Evolutionary conservation across 768 basidiomycete species (phyloP).

Genomic region (Termitomyces eurrhizus): DNA sequence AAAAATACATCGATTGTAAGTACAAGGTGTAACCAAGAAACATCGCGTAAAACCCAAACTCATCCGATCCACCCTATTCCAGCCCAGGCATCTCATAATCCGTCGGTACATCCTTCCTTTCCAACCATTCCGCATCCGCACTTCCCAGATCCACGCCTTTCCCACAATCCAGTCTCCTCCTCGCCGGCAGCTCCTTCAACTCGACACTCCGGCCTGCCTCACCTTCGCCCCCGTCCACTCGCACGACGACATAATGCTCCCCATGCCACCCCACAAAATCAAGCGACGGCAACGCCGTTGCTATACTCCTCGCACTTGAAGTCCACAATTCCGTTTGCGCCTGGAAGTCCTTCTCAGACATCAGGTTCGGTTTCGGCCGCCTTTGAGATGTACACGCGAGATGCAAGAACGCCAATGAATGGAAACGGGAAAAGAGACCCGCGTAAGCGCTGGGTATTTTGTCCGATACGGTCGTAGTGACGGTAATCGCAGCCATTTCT

Average conservation of each 20-base stretch:
- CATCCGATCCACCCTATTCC: conserved; percentile 15
- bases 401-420: conserved; percentile 55
- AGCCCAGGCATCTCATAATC: conserved; percentile 64
- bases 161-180: conserved; percentile 57
- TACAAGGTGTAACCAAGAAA: not conserved
- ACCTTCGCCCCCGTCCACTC: conserved; percentile 21
- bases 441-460: conserved; percentile 53
- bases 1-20: not conserved
- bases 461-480: conserved; percentile 48
- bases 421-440: conserved; percentile 40
- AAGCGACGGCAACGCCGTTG: conserved; percentile 43
- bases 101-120: conserved; percentile 73
- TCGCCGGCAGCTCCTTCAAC: conserved; percentile 57
- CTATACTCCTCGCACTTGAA: conserved; percentile 46
- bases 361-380: conserved; percentile 52
- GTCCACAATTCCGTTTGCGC: conserved; percentile 56
- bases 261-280: conserved; percentile 75
- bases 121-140: conserved; percentile 62
- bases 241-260: conserved; percentile 64
- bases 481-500: conserved; percentile 50
- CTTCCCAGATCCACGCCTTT: conserved; percentile 63
- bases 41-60: not conserved
- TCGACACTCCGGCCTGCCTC: conserved; percentile 28
- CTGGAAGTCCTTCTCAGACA: conserved; percentile 57
- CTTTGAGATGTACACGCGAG: conserved; percentile 43